These are phyloP conservation scores for Blastobotrys mokoenaii DNA, from an alignment of 805 yeast genomes.

Conservation along the genomic window DNA sequence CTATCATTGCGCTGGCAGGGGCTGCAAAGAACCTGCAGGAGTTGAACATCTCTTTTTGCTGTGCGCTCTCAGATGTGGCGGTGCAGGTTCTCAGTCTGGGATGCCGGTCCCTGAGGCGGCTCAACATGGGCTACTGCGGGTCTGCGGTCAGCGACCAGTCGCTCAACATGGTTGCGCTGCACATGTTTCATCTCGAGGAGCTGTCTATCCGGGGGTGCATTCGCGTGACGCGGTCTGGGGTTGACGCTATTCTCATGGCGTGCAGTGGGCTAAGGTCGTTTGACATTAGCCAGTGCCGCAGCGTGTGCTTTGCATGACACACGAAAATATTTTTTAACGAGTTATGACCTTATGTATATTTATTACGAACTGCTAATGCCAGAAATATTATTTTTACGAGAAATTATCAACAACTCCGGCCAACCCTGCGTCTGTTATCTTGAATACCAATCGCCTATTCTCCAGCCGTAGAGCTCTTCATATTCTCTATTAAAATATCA, in stretches of 20 bases:
- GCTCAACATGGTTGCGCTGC: constrained; percentile 48
- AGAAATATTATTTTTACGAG: not conserved
- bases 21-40: constrained; percentile 50
- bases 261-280: constrained; percentile 43
- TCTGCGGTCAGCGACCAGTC: constrained; percentile 72
- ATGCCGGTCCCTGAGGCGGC: constrained; percentile 44
- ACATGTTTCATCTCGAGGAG: constrained; percentile 40
- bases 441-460: no score
- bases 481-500: no score
- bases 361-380: not conserved
- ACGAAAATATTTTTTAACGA: not conserved
- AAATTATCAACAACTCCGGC: no score
- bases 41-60: constrained; percentile 63
- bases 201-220: constrained; percentile 61
- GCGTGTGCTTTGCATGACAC: constrained; percentile 26
- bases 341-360: not conserved
- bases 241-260: constrained; percentile 56
- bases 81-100: constrained; percentile 59
- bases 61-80: constrained; percentile 62
- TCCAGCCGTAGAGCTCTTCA: no score
- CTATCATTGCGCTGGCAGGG: constrained; percentile 53
- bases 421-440: no score
- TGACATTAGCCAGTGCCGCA: constrained; percentile 64
- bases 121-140: constrained; percentile 69
- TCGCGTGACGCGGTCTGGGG: constrained; percentile 69